A percentile compares a stretch with the other conserved stretches of the same genome.
These are phyloP conservation scores for Syncephalis fuscata DNA, from an alignment of 371 early-diverging fungal species.

Conservation along the genomic window DNA sequence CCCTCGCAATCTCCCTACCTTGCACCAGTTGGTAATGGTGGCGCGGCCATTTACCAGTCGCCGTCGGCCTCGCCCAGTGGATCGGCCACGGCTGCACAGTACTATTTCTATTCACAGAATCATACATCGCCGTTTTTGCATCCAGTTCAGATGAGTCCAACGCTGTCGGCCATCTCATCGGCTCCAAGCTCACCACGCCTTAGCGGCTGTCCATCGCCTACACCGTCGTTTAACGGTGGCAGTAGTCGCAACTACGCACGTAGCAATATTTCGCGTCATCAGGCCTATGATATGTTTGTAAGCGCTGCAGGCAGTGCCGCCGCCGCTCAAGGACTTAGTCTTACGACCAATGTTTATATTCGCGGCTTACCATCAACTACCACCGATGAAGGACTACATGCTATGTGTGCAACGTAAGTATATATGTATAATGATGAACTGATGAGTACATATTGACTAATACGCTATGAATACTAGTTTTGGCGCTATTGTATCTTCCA, in stretches of 20 bases:
- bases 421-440: conserved; percentile 2
- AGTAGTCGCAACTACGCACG: not conserved
- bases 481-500: conserved; percentile 68
- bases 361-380: conserved; percentile 54
- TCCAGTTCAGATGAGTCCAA: conserved; percentile 6
- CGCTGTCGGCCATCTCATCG: conserved; percentile 9
- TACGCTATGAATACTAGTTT: conserved; percentile 22
- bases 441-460: not conserved
- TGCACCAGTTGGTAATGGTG: conserved; percentile 4
- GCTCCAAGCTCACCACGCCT: conserved; percentile 8
- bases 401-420: conserved; percentile 42
- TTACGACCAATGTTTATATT: conserved; percentile 57
- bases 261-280: conserved; percentile 1
- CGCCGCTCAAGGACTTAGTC: not conserved
- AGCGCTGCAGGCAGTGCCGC: not conserved
- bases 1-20: conserved; percentile 7
- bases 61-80: conserved; percentile 6
- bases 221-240: conserved; percentile 2
- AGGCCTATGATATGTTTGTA: conserved; percentile 7
- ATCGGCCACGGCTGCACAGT: conserved; percentile 6
- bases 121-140: conserved; percentile 3
- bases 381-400: conserved; percentile 52
- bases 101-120: conserved; percentile 3
- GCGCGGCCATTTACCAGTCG: conserved; percentile 6
- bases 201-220: conserved; percentile 5